A percentile compares a stretch with the other conserved stretches of the same genome.
Evolutionary conservation across 371 early-diverging fungal species (phyloP).

Genomic region (Zopfochytrium polystomum): DNA sequence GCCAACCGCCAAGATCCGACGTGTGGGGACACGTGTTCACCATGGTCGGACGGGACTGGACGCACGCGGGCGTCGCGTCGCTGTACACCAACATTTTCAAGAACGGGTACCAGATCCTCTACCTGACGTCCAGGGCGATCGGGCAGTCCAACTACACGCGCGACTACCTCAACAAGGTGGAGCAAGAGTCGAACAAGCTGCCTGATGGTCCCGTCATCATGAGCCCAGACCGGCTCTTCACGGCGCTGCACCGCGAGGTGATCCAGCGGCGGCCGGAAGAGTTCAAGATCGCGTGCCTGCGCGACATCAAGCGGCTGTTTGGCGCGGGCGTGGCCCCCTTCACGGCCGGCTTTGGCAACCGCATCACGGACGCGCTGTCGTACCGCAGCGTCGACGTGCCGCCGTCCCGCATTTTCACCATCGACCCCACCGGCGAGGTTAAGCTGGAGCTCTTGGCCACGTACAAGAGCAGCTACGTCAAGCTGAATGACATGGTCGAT

Average conservation of each 20-base stretch:
- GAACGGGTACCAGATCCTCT: conserved; percentile 96
- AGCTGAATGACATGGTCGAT: conserved; percentile 91
- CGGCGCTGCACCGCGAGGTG: conserved; percentile 91
- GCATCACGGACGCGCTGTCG: conserved; percentile 90
- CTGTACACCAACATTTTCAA: conserved; percentile 91
- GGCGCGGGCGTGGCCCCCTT: conserved; percentile 72
- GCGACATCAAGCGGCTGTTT: conserved; percentile 88
- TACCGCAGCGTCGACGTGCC: conserved; percentile 95
- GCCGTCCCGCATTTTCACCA: conserved; percentile 92
- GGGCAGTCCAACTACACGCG: conserved; percentile 87
- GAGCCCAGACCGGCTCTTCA: conserved; percentile 94
- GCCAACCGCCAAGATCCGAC: conserved; percentile 73
- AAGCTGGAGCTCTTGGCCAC: conserved; percentile 81
- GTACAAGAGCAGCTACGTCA: conserved; percentile 74
- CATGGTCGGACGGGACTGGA: conserved; percentile 99
- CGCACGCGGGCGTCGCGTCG: conserved; percentile 94
- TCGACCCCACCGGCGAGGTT: conserved; percentile 90
- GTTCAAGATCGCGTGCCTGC: conserved; percentile 96
- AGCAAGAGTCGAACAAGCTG: conserved; percentile 82
- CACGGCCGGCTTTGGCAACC: conserved; percentile 99
- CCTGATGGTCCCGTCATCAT: conserved; percentile 98
- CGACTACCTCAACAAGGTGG: conserved; percentile 85
- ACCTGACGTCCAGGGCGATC: conserved; percentile 95
- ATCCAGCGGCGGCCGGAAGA: conserved; percentile 94
- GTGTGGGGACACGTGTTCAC: conserved; percentile 96